Evolutionary conservation across 2,329 filamentous ascomycete genomes (phyloP).

Genomic region (Capronia coronata): DNA sequence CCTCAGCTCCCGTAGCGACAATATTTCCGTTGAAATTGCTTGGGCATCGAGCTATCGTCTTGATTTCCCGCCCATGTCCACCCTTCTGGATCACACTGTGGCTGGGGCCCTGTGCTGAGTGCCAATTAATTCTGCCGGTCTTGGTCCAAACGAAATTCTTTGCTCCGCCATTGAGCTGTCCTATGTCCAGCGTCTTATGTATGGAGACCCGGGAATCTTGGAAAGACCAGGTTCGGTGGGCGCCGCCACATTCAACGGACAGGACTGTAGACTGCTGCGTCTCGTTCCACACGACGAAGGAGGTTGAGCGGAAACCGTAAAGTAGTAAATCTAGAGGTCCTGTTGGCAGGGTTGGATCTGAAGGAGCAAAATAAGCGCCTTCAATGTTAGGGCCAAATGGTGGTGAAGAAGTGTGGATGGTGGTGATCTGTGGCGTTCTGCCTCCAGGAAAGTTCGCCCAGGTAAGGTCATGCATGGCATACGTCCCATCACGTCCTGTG

Average conservation of each 20-base stretch:
- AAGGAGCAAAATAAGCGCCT: constrained; percentile 54
- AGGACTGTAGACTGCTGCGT: constrained; percentile 62
- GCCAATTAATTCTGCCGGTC: constrained; percentile 50
- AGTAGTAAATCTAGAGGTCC: constrained; percentile 53
- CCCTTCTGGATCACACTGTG: constrained; percentile 56
- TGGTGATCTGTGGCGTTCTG: constrained; percentile 24
- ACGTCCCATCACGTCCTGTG: constrained; percentile 70
- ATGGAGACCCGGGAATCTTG: constrained; percentile 28
- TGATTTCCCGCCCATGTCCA: constrained; percentile 82
- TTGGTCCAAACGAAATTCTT: constrained; percentile 67
- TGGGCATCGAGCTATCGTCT: constrained; percentile 49
- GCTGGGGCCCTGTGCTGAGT: constrained; percentile 36
- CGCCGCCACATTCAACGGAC: constrained; percentile 73
- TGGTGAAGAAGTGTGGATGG: constrained; percentile 62
- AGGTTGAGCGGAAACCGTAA: constrained; percentile 72
- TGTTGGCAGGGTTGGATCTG: constrained; percentile 16
- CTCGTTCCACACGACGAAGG: constrained; percentile 78
- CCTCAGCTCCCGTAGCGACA: constrained; percentile 63
- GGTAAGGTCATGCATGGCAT: constrained; percentile 54
- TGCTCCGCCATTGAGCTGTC: not conserved
- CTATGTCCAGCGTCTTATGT: constrained; percentile 1
- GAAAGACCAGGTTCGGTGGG: constrained; percentile 69
- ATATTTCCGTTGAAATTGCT: constrained; percentile 31
- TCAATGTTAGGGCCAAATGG: constrained; percentile 73
- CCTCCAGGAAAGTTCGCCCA: not conserved